A percentile compares a stretch with the other conserved stretches of the same genome.
phyloP scores from a whole-genome alignment of 345 rosid genomes.

The Erysimum cheiranthoides region DNA sequence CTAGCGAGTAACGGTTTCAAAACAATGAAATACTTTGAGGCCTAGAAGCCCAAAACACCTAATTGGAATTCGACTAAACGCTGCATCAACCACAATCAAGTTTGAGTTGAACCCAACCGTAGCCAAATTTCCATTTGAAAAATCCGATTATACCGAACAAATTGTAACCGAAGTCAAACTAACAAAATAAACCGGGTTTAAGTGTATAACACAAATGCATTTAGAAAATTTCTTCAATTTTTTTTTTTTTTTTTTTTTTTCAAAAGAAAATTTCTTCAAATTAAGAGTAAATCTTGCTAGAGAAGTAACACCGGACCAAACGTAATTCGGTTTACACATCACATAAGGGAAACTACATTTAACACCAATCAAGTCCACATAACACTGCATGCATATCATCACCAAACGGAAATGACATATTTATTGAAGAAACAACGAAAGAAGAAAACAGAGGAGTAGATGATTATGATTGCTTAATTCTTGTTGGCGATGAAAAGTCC shows the following conservation, averaged over 20 bases:
- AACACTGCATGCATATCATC: constrained; percentile 17
- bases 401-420: constrained; percentile 5
- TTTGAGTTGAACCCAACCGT: too few relatives aligned
- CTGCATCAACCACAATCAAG: not conserved
- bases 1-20: not conserved
- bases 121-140: not conserved
- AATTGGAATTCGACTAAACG: not conserved
- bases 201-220: not conserved
- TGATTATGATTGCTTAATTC: constrained; percentile 15
- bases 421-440: constrained; percentile 18
- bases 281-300: not conserved
- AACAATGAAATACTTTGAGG: not conserved
- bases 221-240: not conserved
- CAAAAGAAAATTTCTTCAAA: not conserved
- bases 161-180: not conserved
- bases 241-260: too few relatives aligned
- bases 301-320: not conserved
- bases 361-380: constrained; percentile 1
- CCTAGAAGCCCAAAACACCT: not conserved
- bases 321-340: not conserved
- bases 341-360: not conserved
- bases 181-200: too few relatives aligned
- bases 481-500: constrained; percentile 69
- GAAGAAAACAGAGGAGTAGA: not conserved
- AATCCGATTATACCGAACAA: not conserved